Conservation (phyloP, 352 stramenopile genomes). For the Discostella stelligera region DNA sequence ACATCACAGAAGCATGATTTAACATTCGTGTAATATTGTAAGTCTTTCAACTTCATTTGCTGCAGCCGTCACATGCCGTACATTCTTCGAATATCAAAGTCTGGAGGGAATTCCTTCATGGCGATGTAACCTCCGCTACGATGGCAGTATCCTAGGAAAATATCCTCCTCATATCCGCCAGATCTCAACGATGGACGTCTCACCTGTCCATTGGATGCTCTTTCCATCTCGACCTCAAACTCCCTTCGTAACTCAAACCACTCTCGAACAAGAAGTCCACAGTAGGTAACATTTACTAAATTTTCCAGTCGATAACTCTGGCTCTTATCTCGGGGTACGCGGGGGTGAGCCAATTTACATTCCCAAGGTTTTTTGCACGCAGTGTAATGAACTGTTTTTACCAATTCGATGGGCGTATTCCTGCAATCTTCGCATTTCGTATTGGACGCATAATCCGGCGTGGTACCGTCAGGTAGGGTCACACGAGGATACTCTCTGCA, state of each 20-base stretch:
- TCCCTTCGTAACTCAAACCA: conserved; percentile 66
- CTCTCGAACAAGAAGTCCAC: conserved; percentile 55
- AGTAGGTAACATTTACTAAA: conserved; percentile 70
- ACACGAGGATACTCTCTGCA: conserved; percentile 38
- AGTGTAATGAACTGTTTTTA: conserved; percentile 68
- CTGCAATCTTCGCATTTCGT: conserved; percentile 62
- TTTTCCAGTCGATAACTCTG: conserved; percentile 62
- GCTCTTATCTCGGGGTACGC: conserved; percentile 51
- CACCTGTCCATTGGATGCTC: conserved; percentile 30
- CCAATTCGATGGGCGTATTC: conserved; percentile 44
- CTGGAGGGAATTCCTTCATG: conserved; percentile 47
- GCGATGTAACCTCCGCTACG: conserved; percentile 44
- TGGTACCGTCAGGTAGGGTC: conserved; percentile 28
- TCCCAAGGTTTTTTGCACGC: conserved; percentile 70
- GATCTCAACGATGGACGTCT: conserved; percentile 13
- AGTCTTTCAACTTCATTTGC: background rate
- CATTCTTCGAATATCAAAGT: conserved; percentile 64
- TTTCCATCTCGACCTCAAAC: conserved; percentile 59
- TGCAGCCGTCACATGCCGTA: conserved; percentile 50
- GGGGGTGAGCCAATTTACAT: conserved; percentile 51
- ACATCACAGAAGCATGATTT: no score
- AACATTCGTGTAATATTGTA: no score
- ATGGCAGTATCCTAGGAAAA: conserved; percentile 68
- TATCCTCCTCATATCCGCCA: conserved; percentile 53
- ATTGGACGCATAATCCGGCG: conserved; percentile 42